These are phyloP conservation scores for Geotrichum restrictum DNA, from an alignment of 1,139 yeast genomes.

Conservation along the genomic window DNA sequence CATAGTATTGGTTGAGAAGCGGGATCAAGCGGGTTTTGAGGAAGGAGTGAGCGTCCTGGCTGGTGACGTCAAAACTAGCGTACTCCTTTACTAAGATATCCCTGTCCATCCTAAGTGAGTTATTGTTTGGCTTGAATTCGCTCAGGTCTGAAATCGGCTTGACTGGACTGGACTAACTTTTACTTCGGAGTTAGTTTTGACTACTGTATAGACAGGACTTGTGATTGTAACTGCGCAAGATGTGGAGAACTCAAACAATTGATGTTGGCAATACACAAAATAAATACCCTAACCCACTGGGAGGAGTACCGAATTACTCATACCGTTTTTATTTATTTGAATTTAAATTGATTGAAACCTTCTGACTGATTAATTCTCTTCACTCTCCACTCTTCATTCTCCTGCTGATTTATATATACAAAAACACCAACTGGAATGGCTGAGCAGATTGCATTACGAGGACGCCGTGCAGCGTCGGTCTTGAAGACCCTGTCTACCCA, in stretches of 20 bases:
- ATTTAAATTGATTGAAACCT: not conserved
- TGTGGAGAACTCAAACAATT: too few relatives aligned
- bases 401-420: not conserved
- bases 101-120: not conserved
- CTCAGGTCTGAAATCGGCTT: not conserved
- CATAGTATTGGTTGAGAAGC: slow-evolving; percentile 6
- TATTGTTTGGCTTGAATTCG: not conserved
- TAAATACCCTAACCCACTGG: not conserved
- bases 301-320: not conserved
- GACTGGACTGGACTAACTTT: too few relatives aligned
- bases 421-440: slow-evolving; percentile 41
- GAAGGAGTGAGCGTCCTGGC: slow-evolving; percentile 1
- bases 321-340: not conserved
- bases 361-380: not conserved
- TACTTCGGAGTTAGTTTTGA: too few relatives aligned
- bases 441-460: slow-evolving; percentile 71
- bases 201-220: too few relatives aligned
- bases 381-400: not conserved
- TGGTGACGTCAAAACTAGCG: not conserved
- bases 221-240: too few relatives aligned
- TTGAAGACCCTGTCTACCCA: slow-evolving; percentile 73
- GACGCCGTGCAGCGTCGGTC: slow-evolving; percentile 72
- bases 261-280: too few relatives aligned
- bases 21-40: not conserved
- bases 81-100: not conserved